Conservation (phyloP, 805 yeast genomes). For the Candida ascalaphidarum region DNA sequence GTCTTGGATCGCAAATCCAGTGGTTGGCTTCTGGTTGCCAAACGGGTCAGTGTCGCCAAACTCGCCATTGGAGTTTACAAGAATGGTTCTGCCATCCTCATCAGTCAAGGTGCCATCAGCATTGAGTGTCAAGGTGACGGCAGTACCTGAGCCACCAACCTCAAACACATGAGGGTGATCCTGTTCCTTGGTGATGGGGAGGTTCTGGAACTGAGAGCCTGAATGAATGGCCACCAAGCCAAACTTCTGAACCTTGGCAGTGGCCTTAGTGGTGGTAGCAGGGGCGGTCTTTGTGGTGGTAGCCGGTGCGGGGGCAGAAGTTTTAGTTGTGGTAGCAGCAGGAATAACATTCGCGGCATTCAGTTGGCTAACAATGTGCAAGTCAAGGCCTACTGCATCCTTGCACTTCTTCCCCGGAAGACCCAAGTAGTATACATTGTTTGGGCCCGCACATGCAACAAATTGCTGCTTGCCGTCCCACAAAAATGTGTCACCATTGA, state of each 20-base stretch:
- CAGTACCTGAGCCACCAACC: conserved; percentile 23
- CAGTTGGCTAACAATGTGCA: conserved; percentile 2
- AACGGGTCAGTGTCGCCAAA: conserved; percentile 24
- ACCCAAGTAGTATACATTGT: conserved; percentile 1
- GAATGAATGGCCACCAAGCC: conserved; percentile 14
- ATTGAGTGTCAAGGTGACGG: conserved; percentile 14
- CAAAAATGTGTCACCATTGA: conserved; percentile 4
- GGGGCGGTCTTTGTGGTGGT: conserved; percentile 2
- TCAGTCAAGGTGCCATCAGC: conserved; percentile 20
- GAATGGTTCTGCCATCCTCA: conserved; percentile 20
- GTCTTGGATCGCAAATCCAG: conserved; percentile 29
- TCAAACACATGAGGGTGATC: conserved; percentile 24
- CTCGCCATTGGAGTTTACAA: conserved; percentile 22
- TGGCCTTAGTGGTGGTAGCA: conserved; percentile 1
- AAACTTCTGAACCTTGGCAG: conserved; percentile 3
- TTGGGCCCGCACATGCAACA: conserved; percentile 1
- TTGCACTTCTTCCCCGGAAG: background rate
- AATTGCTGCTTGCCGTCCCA: conserved; percentile 2
- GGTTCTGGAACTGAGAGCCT: conserved; percentile 17
- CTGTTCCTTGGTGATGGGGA: conserved; percentile 17
- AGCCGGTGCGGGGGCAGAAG: conserved; percentile 2
- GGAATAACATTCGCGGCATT: background rate
- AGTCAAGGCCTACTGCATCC: conserved; percentile 1
- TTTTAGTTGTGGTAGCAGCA: conserved; percentile 2
- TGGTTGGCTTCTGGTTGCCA: conserved; percentile 22